Base-by-base conservation (phyloP, 176 grass and related monocot species). In the Oryza officinalis region DNA sequence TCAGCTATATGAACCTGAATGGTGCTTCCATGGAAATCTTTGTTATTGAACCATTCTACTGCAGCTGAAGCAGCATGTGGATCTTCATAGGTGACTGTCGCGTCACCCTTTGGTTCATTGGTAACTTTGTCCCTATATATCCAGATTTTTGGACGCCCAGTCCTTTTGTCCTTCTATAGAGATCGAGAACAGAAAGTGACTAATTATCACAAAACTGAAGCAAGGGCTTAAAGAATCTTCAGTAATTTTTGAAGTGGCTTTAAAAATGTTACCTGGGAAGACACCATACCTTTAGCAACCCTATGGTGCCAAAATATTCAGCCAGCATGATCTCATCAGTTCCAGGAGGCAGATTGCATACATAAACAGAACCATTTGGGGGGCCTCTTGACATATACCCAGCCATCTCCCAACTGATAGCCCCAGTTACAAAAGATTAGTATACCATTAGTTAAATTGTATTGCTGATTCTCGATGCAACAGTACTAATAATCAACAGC, bases 301-400 rank as follows among this genome's bases (percentile, higher is more conserved):
- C 96, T 83, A 99, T 99, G 78, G 96, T 99, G 86, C 96, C 91
- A 92, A 98, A 98, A 93, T 88, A 87, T 68, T 98, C 96, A 20
- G 93, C 93, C 59, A 98, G 61, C 96, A 98, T 98, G 79, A 76
- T 75, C 77, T 98, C 96, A 83, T 98, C 96, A 60, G 96, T 96
- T 87, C 93, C 96, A 76, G 87, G 80, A 78, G 96, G 96, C 65
- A 98, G 85, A 41, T 98, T 96, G 84, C 87, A 98, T 23, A 96
- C 93, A 72, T 98, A 98, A n/a, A 98, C 81, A 43, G 86, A 88
- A 60, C 93, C 89, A 84, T 98, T 95, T 17, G 63, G 61, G 18
- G 91, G 79, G 37, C 86, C 89, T 81, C 80, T 80, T 45, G 90
- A 83, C 63, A 80, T 79, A 69, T 89, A 89, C 71, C 75, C 78